These are phyloP conservation scores for Neonectria faginata DNA, from an alignment of 2,329 filamentous ascomycete genomes.

Conservation along the genomic window DNA sequence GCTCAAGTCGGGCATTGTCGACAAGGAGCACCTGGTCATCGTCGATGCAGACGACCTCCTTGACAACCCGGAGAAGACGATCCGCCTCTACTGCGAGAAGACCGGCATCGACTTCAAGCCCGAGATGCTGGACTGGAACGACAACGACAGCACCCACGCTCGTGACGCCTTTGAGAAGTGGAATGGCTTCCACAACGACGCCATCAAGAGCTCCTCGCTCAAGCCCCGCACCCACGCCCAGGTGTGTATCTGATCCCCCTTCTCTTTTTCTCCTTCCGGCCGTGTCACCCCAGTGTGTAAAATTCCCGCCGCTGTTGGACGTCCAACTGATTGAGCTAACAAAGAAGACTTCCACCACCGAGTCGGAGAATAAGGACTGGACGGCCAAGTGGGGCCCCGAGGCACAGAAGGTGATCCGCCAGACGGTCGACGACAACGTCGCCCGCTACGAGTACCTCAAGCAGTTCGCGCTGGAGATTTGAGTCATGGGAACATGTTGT, in stretches of 20 bases:
- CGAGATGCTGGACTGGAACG: conserved; percentile 87
- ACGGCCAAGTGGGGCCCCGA: conserved; percentile 78
- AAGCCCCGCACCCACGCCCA: conserved; percentile 74
- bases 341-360: conserved; percentile 72
- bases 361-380: conserved; percentile 79
- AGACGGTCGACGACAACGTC: conserved; percentile 78
- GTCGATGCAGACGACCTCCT: conserved; percentile 95
- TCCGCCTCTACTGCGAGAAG: conserved; percentile 83
- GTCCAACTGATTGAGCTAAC: conserved; percentile 40
- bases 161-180: conserved; percentile 90
- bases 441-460: conserved; percentile 85
- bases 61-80: conserved; percentile 80
- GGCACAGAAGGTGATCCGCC: conserved; percentile 75
- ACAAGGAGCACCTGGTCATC: conserved; percentile 81
- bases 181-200: conserved; percentile 97
- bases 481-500: conserved; percentile 40
- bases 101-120: conserved; percentile 81
- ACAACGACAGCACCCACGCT: conserved; percentile 79
- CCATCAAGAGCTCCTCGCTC: conserved; percentile 82
- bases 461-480: conserved; percentile 63
- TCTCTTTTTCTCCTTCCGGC: conserved; percentile 26
- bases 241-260: conserved; percentile 56
- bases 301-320: conserved; percentile 40
- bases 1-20: conserved; percentile 74
- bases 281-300: conserved; percentile 38